Percentiles rank a stretch among this genome's conserved stretches.
These are phyloP conservation scores for Coprinopsis cinerea DNA, from an alignment of 768 basidiomycete species.

Conservation along the genomic window DNA sequence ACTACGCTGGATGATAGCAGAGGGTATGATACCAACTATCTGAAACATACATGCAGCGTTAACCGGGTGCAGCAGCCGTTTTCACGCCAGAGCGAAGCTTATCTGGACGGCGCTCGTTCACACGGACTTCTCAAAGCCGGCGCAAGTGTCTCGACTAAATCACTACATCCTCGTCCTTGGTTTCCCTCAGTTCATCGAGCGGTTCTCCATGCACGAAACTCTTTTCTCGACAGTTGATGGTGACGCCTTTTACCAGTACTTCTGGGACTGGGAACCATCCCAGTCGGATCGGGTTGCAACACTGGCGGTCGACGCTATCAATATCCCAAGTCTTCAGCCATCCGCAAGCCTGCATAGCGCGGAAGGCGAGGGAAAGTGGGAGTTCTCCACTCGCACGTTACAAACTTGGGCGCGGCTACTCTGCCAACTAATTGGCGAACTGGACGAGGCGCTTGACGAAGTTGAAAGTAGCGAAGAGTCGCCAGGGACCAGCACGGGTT, in stretches of 20 bases:
- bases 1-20: not conserved
- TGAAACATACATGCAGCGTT: not conserved
- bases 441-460: not conserved
- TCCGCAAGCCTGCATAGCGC: too few relatives aligned
- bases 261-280: not conserved
- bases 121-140: not conserved
- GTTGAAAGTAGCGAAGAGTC: not conserved
- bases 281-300: not conserved
- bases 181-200: not conserved
- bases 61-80: not conserved
- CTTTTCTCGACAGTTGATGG: not conserved
- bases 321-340: not conserved
- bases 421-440: not conserved
- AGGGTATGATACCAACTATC: not conserved
- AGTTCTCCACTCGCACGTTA: not conserved
- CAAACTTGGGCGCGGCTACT: not conserved
- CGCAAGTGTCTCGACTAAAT: not conserved
- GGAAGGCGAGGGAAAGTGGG: not conserved
- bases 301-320: not conserved
- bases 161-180: not conserved
- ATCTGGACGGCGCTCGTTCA: not conserved
- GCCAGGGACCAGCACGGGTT: not conserved
- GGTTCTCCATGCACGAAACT: not conserved
- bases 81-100: not conserved
- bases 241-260: not conserved